phyloP scores from a whole-genome alignment of 2,329 filamentous ascomycete species.

The Colletotrichum sp. region DNA sequence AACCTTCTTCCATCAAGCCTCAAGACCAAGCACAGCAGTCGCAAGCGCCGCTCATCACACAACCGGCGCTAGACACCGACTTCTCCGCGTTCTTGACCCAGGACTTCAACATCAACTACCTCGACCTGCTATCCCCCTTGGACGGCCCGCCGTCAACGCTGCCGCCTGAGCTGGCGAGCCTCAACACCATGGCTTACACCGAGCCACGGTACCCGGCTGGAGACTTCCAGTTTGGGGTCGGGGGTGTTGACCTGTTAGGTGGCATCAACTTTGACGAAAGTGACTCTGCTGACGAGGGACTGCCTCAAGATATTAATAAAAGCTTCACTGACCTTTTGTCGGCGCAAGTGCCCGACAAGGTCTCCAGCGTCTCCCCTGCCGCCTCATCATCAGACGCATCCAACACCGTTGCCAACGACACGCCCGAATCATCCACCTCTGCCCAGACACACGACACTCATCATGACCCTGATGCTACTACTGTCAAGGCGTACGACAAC shows the following conservation, averaged over 20 bases:
- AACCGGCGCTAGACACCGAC: conserved; percentile 31
- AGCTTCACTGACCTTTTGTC: conserved; percentile 9
- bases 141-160: conserved; percentile 6
- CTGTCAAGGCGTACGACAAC: conserved; percentile 11
- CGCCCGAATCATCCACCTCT: conserved; percentile 3
- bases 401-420: background rate
- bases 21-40: background rate
- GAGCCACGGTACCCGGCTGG: conserved; percentile 15
- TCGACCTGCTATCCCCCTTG: conserved; percentile 35
- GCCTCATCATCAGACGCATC: conserved; percentile 5
- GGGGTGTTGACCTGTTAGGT: conserved; percentile 33
- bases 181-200: background rate
- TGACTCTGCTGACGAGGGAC: conserved; percentile 26
- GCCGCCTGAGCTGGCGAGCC: background rate
- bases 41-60: conserved; percentile 10
- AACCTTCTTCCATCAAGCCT: background rate
- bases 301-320: conserved; percentile 33
- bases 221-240: conserved; percentile 23
- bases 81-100: conserved; percentile 38
- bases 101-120: conserved; percentile 35
- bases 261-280: conserved; percentile 37
- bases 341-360: conserved; percentile 2
- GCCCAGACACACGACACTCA: background rate
- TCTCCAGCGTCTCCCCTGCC: background rate
- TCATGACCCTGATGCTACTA: background rate